phyloP scores from a whole-genome alignment of 495 filamentous ascomycete species.

The Margaritispora aquatica region DNA sequence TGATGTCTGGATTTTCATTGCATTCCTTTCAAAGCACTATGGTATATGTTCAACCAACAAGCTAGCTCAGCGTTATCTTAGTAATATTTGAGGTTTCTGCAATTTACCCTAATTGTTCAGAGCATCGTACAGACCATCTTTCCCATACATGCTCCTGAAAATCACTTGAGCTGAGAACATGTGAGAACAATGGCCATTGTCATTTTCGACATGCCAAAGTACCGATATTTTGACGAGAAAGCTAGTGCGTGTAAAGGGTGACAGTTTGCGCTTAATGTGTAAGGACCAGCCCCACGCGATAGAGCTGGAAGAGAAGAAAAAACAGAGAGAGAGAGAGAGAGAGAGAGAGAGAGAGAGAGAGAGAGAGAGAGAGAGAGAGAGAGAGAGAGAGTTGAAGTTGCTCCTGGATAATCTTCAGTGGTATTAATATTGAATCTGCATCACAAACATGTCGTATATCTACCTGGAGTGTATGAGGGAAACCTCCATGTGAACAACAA shows the following conservation, averaged over 20 bases:
- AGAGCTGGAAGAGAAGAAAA: conserved; percentile 41
- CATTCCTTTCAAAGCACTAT: conserved; percentile 42
- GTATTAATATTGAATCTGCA: too few species aligned
- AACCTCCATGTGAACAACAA: too few species aligned
- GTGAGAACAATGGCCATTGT: conserved; percentile 35
- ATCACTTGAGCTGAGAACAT: conserved; percentile 25
- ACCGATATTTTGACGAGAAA: conserved; percentile 39
- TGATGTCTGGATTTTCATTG: conserved; percentile 44
- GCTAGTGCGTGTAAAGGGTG: conserved; percentile 40
- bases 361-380: too few species aligned
- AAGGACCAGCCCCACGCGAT: conserved; percentile 41
- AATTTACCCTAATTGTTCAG: conserved; percentile 42
- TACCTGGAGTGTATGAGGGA: too few species aligned
- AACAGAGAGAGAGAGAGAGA: too few species aligned
- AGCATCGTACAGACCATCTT: conserved; percentile 32
- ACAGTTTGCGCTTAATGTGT: too few species aligned
- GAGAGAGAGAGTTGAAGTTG: too few species aligned
- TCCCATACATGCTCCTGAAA: conserved; percentile 39
- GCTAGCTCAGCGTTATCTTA: conserved; percentile 47
- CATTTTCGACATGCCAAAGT: conserved; percentile 11
- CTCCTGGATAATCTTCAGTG: too few species aligned
- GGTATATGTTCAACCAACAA: conserved; percentile 49
- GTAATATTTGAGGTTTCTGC: conserved; percentile 35
- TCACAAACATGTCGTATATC: too few species aligned
- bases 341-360: too few species aligned